Evolutionary conservation across 2,329 filamentous ascomycete species (phyloP), one percentile per base, ranked within the genome.

Genomic region (Xylaria sp.): DNA sequence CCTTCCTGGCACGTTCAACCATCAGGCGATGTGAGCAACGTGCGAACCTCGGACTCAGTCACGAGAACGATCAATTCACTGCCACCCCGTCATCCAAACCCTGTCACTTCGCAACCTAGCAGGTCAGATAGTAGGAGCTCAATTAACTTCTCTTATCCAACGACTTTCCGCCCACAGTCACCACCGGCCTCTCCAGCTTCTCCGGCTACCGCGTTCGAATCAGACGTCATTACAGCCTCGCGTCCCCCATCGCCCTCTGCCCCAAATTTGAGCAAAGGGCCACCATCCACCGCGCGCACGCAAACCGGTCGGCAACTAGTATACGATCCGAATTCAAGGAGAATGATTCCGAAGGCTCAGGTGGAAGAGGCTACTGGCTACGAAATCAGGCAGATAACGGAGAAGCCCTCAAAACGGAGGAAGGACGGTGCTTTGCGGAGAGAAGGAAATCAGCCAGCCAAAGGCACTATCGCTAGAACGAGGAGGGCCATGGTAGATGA

Each of bases 301-400:
- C 69, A 69, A 36, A 49, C 56, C n/a, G 69, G 70, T 22, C 71
- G 68, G 51, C 69, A 70, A 36, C 67, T 91, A 76, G 85, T 91
- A 53, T 89, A 89, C 72, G 88, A 90, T 69, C 82, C 87, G n/a
- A 90, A 90, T 71, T 89, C 89, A 17, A 83, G 88, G 70, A 85
- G 88, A 66, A 88, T 90, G 82, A 81, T 90, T 3, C 82, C 85
- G 2, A 83, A 78, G 59, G 76, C 75, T 33, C 65, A 55, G 15
- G 27, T 70, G 13, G 71, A 82, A 76, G 56, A 78, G 75, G 50
- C 77, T 78, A 54, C 68, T 50, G 82, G 85, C 57, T 80, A 83
- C 61, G 77, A 74, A 36, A 73, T 82, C 3, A 74, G 78, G 27
- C 78, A 83, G 61, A 76, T 78, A 17, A 75, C 80, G 0, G 81